phyloP scores from a whole-genome alignment of 495 filamentous ascomycete genomes.

The Hypoxylon trugodes region DNA sequence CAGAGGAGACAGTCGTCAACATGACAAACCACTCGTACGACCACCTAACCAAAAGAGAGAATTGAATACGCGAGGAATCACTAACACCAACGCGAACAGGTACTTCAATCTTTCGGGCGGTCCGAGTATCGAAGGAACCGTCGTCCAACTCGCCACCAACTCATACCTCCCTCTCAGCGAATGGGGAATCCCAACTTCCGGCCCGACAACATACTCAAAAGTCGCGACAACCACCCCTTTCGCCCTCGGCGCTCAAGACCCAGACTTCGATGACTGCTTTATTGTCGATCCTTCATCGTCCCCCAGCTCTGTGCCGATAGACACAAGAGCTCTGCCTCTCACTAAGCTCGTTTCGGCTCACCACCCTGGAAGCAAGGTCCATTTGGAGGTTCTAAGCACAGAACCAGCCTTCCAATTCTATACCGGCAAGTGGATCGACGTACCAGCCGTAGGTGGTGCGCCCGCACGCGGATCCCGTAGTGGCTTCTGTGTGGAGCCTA shows the following conservation, averaged over 20 bases:
- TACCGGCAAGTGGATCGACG: constrained; percentile 82
- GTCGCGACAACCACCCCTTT: constrained; percentile 72
- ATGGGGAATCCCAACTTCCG: constrained; percentile 71
- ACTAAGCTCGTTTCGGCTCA: constrained; percentile 70
- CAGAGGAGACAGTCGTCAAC: constrained; percentile 86
- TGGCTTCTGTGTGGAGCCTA: constrained; percentile 91
- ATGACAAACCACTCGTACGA: constrained; percentile 93
- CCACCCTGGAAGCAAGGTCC: constrained; percentile 74
- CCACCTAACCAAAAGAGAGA: not conserved
- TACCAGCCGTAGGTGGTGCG: constrained; percentile 72
- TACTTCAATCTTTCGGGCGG: constrained; percentile 87
- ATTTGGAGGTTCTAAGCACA: constrained; percentile 85
- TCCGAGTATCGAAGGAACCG: constrained; percentile 77
- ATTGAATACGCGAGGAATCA: not conserved
- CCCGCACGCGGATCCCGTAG: constrained; percentile 69
- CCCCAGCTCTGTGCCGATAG: constrained; percentile 67
- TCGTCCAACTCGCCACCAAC: constrained; percentile 73
- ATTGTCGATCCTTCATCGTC: constrained; percentile 65
- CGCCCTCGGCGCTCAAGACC: constrained; percentile 68
- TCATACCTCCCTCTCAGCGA: constrained; percentile 78
- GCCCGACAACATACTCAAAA: constrained; percentile 64
- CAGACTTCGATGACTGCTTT: constrained; percentile 92
- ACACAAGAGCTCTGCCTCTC: constrained; percentile 75
- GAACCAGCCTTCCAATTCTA: constrained; percentile 98
- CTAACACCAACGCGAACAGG: constrained; percentile 53